A percentile compares a stretch with the other conserved stretches of the same genome.
phyloP scores from a whole-genome alignment of 1,139 yeast genomes.

The Lodderomyces parapsilosis region DNA sequence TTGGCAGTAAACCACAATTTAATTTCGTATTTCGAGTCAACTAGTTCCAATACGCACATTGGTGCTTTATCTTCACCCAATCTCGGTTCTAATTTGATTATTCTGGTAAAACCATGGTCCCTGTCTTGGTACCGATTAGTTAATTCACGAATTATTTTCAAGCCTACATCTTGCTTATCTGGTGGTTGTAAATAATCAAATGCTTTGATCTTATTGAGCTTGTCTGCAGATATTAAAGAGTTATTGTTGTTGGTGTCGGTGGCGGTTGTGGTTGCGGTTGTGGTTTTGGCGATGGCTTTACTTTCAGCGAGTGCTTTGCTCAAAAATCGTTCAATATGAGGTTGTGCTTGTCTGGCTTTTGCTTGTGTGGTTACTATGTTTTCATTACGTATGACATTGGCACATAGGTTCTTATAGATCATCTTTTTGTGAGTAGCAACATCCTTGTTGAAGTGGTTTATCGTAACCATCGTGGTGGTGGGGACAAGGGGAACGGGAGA shows the following conservation, averaged over 20 bases:
- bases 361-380: slow-evolving; percentile 45
- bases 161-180: slow-evolving; percentile 37
- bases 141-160: slow-evolving; percentile 66
- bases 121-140: slow-evolving; percentile 62
- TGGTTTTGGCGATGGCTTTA: slow-evolving; percentile 10
- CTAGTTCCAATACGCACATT: slow-evolving; percentile 84
- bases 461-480: slow-evolving; percentile 1
- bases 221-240: slow-evolving; percentile 17
- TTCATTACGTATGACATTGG: slow-evolving; percentile 47
- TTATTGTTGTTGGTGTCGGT: neutral
- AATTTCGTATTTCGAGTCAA: slow-evolving; percentile 72
- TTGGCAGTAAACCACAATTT: slow-evolving; percentile 77
- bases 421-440: slow-evolving; percentile 45
- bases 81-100: slow-evolving; percentile 81
- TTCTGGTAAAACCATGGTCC: slow-evolving; percentile 82
- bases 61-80: slow-evolving; percentile 87
- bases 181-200: slow-evolving; percentile 42
- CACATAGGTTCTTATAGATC: slow-evolving; percentile 48
- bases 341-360: slow-evolving; percentile 48
- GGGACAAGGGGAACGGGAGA: neutral
- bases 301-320: slow-evolving; percentile 27
- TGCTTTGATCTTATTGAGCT: slow-evolving; percentile 22
- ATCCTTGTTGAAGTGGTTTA: slow-evolving; percentile 32
- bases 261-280: slow-evolving; percentile 4
- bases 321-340: slow-evolving; percentile 42